A percentile compares a stretch with the other conserved stretches of the same genome.
These are phyloP conservation scores for Lachnellula suecica DNA, from an alignment of 2,329 filamentous ascomycete genomes.

Conservation along the genomic window DNA sequence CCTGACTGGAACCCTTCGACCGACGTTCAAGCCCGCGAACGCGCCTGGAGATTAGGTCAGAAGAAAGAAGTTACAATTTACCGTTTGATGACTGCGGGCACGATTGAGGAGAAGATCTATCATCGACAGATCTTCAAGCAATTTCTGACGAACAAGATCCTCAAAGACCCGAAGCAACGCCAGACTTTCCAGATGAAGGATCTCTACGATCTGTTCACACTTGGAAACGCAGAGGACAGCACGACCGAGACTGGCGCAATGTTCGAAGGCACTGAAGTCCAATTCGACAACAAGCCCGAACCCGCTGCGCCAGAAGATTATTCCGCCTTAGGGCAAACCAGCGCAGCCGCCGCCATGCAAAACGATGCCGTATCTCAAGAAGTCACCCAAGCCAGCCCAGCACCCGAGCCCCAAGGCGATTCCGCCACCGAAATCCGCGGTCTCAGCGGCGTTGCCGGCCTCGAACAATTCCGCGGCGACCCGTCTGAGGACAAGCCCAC, in stretches of 20 bases:
- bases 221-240: constrained; percentile 65
- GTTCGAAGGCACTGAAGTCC: constrained; percentile 84
- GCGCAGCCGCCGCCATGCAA: constrained; percentile 12
- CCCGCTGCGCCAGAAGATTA: constrained; percentile 23
- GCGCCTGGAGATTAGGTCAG: constrained; percentile 93
- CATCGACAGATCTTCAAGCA: constrained; percentile 99
- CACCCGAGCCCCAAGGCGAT: constrained; percentile 21
- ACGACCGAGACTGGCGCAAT: constrained; percentile 81
- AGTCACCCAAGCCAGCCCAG: background rate
- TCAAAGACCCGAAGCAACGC: constrained; percentile 90
- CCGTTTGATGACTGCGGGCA: constrained; percentile 95
- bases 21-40: constrained; percentile 89
- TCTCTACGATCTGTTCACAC: constrained; percentile 85
- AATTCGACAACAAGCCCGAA: constrained; percentile 47
- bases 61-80: constrained; percentile 96
- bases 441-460: constrained; percentile 59
- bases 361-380: constrained; percentile 17
- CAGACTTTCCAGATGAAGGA: constrained; percentile 89
- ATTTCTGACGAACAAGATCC: constrained; percentile 92
- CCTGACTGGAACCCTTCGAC: constrained; percentile 99
- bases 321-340: constrained; percentile 9
- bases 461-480: constrained; percentile 63
- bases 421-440: constrained; percentile 47
- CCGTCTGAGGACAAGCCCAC: constrained; percentile 38
- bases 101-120: constrained; percentile 99